Conservation (phyloP, 2,329 filamentous ascomycete genomes). For the Grosmannia serpens region DNA sequence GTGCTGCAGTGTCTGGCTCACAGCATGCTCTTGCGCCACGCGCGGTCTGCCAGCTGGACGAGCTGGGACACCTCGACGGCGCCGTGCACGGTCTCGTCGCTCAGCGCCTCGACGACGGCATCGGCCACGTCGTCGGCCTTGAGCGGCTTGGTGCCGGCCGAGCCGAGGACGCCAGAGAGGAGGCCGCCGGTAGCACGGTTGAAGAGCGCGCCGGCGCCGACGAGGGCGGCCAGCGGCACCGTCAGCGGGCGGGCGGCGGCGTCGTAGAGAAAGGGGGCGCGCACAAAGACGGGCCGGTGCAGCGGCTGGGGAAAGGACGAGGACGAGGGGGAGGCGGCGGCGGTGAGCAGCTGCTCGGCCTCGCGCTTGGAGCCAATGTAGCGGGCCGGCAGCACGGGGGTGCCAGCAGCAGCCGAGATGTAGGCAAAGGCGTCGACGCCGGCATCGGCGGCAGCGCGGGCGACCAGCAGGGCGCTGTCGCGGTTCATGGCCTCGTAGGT, state of each 20-base stretch:
- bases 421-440: constrained; percentile 66
- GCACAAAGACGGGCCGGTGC: constrained; percentile 63
- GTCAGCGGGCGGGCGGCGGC: constrained; percentile 65
- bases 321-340: constrained; percentile 21
- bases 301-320: constrained; percentile 56
- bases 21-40: constrained; percentile 86
- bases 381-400: constrained; percentile 69
- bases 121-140: constrained; percentile 81
- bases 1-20: constrained; percentile 26
- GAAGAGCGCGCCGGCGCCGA: constrained; percentile 61
- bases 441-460: constrained; percentile 58
- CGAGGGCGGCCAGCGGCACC: constrained; percentile 69
- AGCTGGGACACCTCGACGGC: constrained; percentile 70
- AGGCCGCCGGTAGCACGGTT: constrained; percentile 69
- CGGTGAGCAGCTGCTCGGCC: constrained; percentile 47
- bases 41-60: constrained; percentile 66
- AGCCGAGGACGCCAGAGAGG: constrained; percentile 66
- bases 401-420: constrained; percentile 78
- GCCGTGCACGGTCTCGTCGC: constrained; percentile 60
- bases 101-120: constrained; percentile 78
- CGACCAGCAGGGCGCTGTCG: constrained; percentile 73
- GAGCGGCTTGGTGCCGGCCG: constrained; percentile 73
- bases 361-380: constrained; percentile 91
- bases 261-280: constrained; percentile 86
- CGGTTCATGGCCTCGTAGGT: constrained; percentile 98